Evolutionary conservation across 2,329 filamentous ascomycete genomes (phyloP), one percentile per base, ranked within the genome.

Genomic region (Fusarium torreyae): DNA sequence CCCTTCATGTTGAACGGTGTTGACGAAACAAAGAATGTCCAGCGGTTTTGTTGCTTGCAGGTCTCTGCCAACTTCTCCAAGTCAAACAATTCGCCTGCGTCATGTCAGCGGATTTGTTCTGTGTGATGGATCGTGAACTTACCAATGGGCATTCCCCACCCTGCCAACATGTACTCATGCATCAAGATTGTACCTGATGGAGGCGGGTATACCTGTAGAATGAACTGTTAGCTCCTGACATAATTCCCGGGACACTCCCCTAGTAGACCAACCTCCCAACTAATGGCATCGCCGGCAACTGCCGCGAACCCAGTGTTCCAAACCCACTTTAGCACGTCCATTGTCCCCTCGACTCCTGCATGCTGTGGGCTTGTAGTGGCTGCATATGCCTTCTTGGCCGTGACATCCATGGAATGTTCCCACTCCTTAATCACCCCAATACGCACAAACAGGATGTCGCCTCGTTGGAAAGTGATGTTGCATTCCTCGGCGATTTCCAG

Each of bases 301-400:
- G 88, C 88, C 0, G 86, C 79, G 67, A 90, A 88, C n/a, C 55
- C 65, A 0, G 84, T 81, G 65, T 88, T 83, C 87, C 87, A 89
- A 43, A 89, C 77, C 87, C 87, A 90, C 48, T 82, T 80, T 17
- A 88, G 78, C 20, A 82, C 83, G 6, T 81, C 81, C 43, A 83
- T 79, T 13, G 82, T 83, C 4, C 83, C 83, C 54, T 86, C 81
- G 6, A 88, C 79, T 3, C 86, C 87, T 60, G 77, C 74, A 8
- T 74, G 66, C 6, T 80, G 75, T 5, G 78, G 78, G 0, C 73
- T 63, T 0, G 71, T 63, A 2, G 74, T 74, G 14, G 75, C 73
- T 1, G 78, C 77, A 6, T 84, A 75, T 20, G 80, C 74, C 5
- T 71, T 74, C 57, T 84, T 78, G 18, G 79, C 78, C 2, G 71